These are phyloP conservation scores for Penicillium silybi DNA, from an alignment of 495 filamentous ascomycete genomes.

Conservation along the genomic window DNA sequence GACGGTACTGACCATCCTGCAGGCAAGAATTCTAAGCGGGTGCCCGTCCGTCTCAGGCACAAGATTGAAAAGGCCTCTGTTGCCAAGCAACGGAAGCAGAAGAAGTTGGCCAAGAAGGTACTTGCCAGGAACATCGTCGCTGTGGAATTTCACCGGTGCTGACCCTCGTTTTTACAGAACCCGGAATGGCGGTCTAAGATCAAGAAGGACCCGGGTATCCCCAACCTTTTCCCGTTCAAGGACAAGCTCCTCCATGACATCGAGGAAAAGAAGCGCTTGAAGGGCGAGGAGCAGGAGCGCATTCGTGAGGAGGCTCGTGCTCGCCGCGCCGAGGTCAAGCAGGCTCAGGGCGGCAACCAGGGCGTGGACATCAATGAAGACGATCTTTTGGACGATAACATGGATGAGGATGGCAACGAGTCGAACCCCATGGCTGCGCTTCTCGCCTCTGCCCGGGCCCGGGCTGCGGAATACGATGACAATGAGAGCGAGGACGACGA, in stretches of 20 bases:
- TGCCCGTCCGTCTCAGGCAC: constrained; percentile 80
- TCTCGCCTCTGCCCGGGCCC: constrained; percentile 82
- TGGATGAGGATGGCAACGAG: constrained; percentile 53
- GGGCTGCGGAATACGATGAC: constrained; percentile 76
- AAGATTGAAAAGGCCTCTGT: constrained; percentile 94
- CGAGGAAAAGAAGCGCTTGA: constrained; percentile 76
- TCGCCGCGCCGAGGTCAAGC: constrained; percentile 45
- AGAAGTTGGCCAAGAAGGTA: constrained; percentile 82
- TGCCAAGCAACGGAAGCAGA: constrained; percentile 84
- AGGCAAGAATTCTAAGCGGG: constrained; percentile 95
- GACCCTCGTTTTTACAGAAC: constrained; percentile 50
- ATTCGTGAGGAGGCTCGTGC: constrained; percentile 68
- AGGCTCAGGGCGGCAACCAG: constrained; percentile 32
- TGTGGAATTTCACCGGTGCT: neutral
- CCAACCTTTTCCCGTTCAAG: constrained; percentile 97
- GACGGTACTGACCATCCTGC: constrained; percentile 6
- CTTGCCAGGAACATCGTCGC: neutral
- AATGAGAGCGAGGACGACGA: constrained; percentile 7
- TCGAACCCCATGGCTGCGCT: constrained; percentile 91
- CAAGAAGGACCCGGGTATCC: constrained; percentile 96
- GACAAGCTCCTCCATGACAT: constrained; percentile 91
- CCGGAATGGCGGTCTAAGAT: constrained; percentile 89
- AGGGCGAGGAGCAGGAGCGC: constrained; percentile 71
- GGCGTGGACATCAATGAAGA: constrained; percentile 46
- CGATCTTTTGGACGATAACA: constrained; percentile 50